Conservation (phyloP, 352 stramenopile genomes). For the Pythium guiyangense region DNA sequence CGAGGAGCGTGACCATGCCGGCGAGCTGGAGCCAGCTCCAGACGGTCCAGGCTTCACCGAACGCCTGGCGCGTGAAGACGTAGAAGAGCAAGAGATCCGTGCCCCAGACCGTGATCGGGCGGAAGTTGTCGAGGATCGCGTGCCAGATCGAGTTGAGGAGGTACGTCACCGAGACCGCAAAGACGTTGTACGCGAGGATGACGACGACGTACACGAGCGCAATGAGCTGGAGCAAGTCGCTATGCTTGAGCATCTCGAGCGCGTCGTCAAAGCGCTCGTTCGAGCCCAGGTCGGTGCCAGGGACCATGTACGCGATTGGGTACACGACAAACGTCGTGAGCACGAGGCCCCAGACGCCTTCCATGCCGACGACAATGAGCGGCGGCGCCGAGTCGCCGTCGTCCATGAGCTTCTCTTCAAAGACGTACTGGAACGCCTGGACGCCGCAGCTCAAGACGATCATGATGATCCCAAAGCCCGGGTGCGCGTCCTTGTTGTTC, state of each 20-base stretch:
- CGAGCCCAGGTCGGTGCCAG: conserved; percentile 91
- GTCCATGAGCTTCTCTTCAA: conserved; percentile 97
- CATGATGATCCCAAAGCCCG: conserved; percentile 90
- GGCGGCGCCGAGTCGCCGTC: conserved; percentile 90
- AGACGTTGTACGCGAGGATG: conserved; percentile 96
- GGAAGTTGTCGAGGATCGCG: conserved; percentile 98
- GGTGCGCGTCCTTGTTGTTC: conserved; percentile 63
- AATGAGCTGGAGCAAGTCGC: conserved; percentile 47
- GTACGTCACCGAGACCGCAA: conserved; percentile 96
- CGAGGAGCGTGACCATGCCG: conserved; percentile 91
- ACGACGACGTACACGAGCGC: conserved; percentile 89
- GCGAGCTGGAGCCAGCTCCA: conserved; percentile 94
- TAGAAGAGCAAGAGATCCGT: conserved; percentile 96
- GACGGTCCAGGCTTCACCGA: conserved; percentile 94
- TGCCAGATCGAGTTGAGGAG: conserved; percentile 97
- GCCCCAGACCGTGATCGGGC: conserved; percentile 94
- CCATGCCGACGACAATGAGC: conserved; percentile 94
- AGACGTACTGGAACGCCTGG: conserved; percentile 95
- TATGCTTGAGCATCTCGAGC: conserved; percentile 68
- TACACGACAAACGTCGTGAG: conserved; percentile 93
- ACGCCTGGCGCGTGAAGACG: conserved; percentile 84
- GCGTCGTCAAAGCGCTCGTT: conserved; percentile 91
- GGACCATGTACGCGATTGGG: conserved; percentile 88
- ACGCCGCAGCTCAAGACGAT: conserved; percentile 94
- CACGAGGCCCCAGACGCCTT: conserved; percentile 94